Evolutionary conservation across 2,329 filamentous ascomycete species (phyloP).

Genomic region (Botrytis tulipae): DNA sequence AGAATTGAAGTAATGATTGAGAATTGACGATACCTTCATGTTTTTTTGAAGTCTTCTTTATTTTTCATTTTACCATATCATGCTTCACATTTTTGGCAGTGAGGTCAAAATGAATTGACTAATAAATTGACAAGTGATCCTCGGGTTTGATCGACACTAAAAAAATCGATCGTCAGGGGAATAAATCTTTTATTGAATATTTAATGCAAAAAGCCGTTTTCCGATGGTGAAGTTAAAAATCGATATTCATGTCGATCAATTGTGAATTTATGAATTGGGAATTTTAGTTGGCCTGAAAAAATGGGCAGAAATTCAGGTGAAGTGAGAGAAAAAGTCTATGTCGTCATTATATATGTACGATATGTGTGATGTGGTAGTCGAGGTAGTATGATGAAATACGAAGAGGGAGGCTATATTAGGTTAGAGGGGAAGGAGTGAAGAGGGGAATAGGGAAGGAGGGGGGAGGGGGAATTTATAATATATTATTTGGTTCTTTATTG

Average conservation of each 20-base stretch:
- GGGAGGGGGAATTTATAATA: too few species aligned
- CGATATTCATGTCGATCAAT: background rate
- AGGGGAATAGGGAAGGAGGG: too few species aligned
- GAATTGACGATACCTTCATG: background rate
- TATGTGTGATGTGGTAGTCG: background rate
- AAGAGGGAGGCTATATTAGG: background rate
- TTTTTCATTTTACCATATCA: background rate
- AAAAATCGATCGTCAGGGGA: background rate
- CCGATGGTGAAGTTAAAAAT: background rate
- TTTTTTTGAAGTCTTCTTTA: background rate
- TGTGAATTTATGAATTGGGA: background rate
- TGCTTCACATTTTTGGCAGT: background rate
- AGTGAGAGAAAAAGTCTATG: background rate
- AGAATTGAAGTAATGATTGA: constrained; percentile 10
- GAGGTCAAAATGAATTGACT: background rate
- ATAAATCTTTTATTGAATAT: background rate
- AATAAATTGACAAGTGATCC: background rate
- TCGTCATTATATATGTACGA: background rate
- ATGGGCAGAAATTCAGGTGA: too few species aligned
- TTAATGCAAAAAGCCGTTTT: background rate
- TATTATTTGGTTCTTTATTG: background rate
- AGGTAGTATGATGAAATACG: too few species aligned
- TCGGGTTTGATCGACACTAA: background rate
- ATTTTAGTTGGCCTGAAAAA: too few species aligned
- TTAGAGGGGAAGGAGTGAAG: background rate